phyloP scores from a whole-genome alignment of 1,284 basidiomycete genomes.

The Moesziomyces sp. region DNA sequence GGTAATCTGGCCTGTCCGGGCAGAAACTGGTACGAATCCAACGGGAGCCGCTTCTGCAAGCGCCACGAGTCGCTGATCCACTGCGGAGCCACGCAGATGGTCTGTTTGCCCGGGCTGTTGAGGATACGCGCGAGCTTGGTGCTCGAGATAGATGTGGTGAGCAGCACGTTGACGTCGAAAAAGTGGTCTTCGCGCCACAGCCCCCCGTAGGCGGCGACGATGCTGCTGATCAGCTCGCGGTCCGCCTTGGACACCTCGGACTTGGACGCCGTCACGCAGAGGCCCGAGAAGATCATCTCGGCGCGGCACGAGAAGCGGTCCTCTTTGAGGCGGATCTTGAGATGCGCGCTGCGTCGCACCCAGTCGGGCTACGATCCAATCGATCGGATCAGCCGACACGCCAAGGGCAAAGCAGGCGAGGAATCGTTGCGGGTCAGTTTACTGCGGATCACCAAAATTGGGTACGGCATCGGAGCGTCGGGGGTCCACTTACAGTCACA shows the following conservation, averaged over 20 bases:
- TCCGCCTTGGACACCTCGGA: slow-evolving; percentile 73
- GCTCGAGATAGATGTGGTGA: slow-evolving; percentile 70
- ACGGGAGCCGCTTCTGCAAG: slow-evolving; percentile 73
- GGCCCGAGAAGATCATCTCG: slow-evolving; percentile 81
- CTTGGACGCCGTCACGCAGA: slow-evolving; percentile 73
- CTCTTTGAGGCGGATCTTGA: slow-evolving; percentile 48
- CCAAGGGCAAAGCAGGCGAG: not conserved
- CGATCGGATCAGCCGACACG: slow-evolving; percentile 19
- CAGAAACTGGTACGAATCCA: slow-evolving; percentile 76
- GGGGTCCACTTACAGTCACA: slow-evolving; percentile 34
- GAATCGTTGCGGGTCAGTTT: slow-evolving; percentile 14
- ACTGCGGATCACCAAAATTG: not conserved
- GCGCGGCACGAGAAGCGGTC: slow-evolving; percentile 80
- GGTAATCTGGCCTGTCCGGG: slow-evolving; percentile 69
- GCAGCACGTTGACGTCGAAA: slow-evolving; percentile 84
- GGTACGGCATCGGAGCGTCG: too few relatives aligned
- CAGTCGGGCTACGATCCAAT: slow-evolving; percentile 44
- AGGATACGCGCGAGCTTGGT: slow-evolving; percentile 63
- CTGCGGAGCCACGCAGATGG: slow-evolving; percentile 78
- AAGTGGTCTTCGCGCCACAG: slow-evolving; percentile 81
- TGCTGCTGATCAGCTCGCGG: slow-evolving; percentile 78
- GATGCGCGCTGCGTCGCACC: slow-evolving; percentile 47
- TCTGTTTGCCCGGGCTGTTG: slow-evolving; percentile 72
- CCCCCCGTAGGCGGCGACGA: slow-evolving; percentile 81
- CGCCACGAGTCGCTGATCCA: slow-evolving; percentile 85